Evolutionary conservation across 805 yeast species (phyloP).

Genomic region (Lipomyces mesembrius): DNA sequence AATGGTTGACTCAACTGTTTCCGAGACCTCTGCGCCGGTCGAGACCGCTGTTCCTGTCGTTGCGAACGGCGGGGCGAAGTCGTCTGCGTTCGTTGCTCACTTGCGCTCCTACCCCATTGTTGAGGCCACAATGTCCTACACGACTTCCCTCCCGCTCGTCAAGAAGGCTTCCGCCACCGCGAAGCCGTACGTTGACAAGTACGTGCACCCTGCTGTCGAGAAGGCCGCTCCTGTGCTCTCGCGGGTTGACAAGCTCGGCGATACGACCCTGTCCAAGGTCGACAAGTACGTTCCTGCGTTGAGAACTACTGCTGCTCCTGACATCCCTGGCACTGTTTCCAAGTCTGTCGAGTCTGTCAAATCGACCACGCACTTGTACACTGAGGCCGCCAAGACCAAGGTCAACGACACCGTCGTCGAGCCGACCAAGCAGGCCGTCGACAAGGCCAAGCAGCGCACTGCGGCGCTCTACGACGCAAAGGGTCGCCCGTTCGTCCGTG

Average conservation of each 20-base stretch:
- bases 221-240: constrained; percentile 53
- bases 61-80: constrained; percentile 10
- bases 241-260: constrained; percentile 59
- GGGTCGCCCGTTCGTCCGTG: constrained; percentile 66
- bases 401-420: constrained; percentile 56
- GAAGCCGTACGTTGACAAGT: constrained; percentile 33
- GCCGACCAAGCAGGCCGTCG: constrained; percentile 49
- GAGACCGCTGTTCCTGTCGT: constrained; percentile 11
- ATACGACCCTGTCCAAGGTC: constrained; percentile 57
- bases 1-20: background rate
- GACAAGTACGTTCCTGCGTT: constrained; percentile 65
- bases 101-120: constrained; percentile 34
- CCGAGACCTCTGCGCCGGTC: background rate
- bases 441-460: constrained; percentile 57
- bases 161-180: constrained; percentile 32
- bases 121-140: constrained; percentile 32
- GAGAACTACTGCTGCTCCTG: constrained; percentile 62
- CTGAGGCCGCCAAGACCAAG: constrained; percentile 41
- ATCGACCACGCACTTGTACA: constrained; percentile 46
- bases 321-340: constrained; percentile 51
- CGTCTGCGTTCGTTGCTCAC: constrained; percentile 32
- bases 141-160: constrained; percentile 31
- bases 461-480: constrained; percentile 58
- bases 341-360: constrained; percentile 48
- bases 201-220: constrained; percentile 46